Conservation (phyloP, 495 filamentous ascomycete species). For the Penicillium canescens region DNA sequence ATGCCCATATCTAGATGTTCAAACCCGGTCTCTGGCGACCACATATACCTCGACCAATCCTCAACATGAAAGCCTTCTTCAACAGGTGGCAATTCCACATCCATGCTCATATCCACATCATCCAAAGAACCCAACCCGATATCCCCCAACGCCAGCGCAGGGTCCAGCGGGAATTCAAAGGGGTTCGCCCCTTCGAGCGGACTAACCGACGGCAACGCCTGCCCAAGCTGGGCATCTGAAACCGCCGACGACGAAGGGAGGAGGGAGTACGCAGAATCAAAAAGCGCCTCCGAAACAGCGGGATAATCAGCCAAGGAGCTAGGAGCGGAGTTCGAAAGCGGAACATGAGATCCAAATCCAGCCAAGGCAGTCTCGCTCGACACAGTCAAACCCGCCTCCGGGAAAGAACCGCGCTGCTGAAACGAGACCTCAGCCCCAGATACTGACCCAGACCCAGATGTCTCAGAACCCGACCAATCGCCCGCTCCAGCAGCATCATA, state of each 20-base stretch:
- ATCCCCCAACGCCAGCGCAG: slow-evolving; percentile 9
- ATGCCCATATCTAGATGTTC: slow-evolving; percentile 28
- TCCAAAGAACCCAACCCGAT: not conserved
- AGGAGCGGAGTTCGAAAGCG: slow-evolving; percentile 10
- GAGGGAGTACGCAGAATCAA: slow-evolving; percentile 24
- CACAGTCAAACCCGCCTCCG: not conserved
- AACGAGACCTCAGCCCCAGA: not conserved
- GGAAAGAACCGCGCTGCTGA: not conserved
- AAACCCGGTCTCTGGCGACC: slow-evolving; percentile 30
- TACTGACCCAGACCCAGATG: slow-evolving; percentile 12
- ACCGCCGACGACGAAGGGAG: slow-evolving; percentile 7
- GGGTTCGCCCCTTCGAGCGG: slow-evolving; percentile 20
- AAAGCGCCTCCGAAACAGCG: slow-evolving; percentile 7
- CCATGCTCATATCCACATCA: slow-evolving; percentile 19
- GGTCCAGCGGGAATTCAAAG: slow-evolving; percentile 27
- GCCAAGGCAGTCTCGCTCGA: not conserved
- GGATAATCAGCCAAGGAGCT: slow-evolving; percentile 13
- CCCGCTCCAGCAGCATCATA: slow-evolving; percentile 3
- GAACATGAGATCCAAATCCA: not conserved
- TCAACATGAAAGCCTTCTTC: slow-evolving; percentile 27
- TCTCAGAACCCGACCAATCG: slow-evolving; percentile 27
- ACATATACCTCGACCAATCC: slow-evolving; percentile 35
- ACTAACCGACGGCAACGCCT: slow-evolving; percentile 18
- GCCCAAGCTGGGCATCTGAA: slow-evolving; percentile 4
- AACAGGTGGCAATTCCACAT: slow-evolving; percentile 22